Base-by-base conservation (phyloP, 2,329 filamentous ascomycete genomes). In the Xylariaceae sp. region DNA sequence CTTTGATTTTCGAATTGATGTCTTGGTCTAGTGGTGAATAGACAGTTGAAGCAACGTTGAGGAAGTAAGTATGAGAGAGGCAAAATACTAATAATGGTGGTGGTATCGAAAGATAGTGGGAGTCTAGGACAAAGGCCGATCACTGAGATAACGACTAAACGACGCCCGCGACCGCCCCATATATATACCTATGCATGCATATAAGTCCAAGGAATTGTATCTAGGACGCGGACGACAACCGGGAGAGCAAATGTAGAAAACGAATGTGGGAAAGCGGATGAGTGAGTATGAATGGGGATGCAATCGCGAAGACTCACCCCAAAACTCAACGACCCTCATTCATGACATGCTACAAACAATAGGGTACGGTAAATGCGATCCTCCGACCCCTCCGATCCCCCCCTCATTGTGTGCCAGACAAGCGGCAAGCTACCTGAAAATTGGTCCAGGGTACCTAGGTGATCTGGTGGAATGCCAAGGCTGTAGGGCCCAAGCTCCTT, bases 391-490 rank as follows among this genome's bases (percentile, higher is more conserved):
- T 41, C 23, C 53, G 21, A 47, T 41, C 53, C 53, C 53, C 8
- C 33, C n/a, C 47, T 21, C 41, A 37, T 23, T 23, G 14, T 28
- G 17, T 43, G 7, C 37, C 48, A 24, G 44, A 17, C 12, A 47
- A 36, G 17, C 44, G 31, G 17, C 44, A 12, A 24, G 45, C 28
- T n/a, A 47, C 31, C 12, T 9, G 14, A 23, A 9, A 29, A 40
- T 17, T 12, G 16, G 46, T 5, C 39, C 23, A 43, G 54, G 43
- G 24, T 29, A 14, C 19, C 23, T 50, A n/a, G n/a, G n/a, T n/a
- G n/a, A n/a, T n/a, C n/a, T 29, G 43, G 45, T 33, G 51, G 51
- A 17, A 24, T 33, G 56, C 56, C 56, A 58, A 58, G 56, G 12
- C 40, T 2, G 9, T 8, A 23, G 45, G 51, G 56, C 16, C 56